Evolutionary conservation across 164 flowering plant species (phyloP).

Genomic region (Euptelea pleiosperma): DNA sequence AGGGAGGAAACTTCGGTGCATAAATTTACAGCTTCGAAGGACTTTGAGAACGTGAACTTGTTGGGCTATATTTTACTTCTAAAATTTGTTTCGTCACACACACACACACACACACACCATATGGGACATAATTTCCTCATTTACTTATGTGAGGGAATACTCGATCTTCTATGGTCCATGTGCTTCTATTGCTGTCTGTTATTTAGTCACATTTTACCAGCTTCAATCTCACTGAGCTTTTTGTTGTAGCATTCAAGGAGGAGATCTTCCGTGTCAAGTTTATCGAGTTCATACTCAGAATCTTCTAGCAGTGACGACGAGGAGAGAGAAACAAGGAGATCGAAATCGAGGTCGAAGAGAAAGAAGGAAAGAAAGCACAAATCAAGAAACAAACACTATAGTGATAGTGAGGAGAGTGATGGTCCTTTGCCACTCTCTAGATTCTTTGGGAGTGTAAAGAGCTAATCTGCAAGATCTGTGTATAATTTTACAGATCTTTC

Average conservation of each 20-base stretch:
- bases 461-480: conserved; percentile 24
- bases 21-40: neutral
- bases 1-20: neutral
- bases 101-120: no score
- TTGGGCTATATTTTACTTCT: no score
- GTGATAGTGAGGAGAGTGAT: conserved; percentile 46
- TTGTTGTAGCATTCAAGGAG: conserved; percentile 60
- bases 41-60: neutral
- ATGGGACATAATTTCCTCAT: no score
- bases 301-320: conserved; percentile 77
- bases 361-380: conserved; percentile 74
- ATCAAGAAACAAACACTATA: conserved; percentile 52
- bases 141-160: no score
- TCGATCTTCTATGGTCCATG: neutral
- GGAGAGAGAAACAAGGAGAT: conserved; percentile 63
- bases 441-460: conserved; percentile 78
- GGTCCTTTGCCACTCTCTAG: conserved; percentile 95
- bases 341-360: conserved; percentile 73
- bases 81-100: no score
- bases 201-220: no score
- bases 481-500: neutral
- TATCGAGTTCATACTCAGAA: conserved; percentile 76
- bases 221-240: no score
- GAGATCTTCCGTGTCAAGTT: conserved; percentile 60
- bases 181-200: neutral